Base-by-base conservation (phyloP, 2,329 filamentous ascomycete genomes). In the Penicillium sp. region DNA sequence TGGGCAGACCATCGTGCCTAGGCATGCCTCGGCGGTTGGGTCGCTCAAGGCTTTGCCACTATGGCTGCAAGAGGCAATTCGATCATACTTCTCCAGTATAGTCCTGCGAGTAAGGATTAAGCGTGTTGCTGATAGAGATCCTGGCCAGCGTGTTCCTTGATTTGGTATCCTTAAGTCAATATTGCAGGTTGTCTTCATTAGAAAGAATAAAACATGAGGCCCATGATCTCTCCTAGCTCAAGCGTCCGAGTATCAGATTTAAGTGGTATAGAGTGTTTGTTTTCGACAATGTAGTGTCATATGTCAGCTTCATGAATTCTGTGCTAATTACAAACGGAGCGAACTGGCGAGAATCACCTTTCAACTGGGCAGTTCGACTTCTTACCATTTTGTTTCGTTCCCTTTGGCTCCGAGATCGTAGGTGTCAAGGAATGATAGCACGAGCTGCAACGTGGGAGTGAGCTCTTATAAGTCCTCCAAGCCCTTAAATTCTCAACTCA, bases 1-100 rank as follows among this genome's bases (percentile, higher is more conserved):
- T 49, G 77, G 73, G 4, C 72, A 77, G 53, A 63, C 79, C 25
- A 67, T 80, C 17, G 56, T 81, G 8, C 75, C 80, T 6, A 26
- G 73, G 2, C 35, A 19, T 16, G 7, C 43, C 2, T 48, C 28
- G 9, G n/a, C 53, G 7, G 16, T 33, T n/a, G 42, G 56, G 1
- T 42, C 44, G 3, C 28, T 58, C 2, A 52, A 44, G 17, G 53
- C 25, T 5, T 22, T 53, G 9, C 56, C 53, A 16, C 33, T 49
- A 5, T 56, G 48, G 53, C 4, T 59, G 10, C 56, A 59, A 36
- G 57, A 59, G 17, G 31, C 28, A 12, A 6, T 53, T 0, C 36
- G 54, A 4, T 56, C 57, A 19, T 26, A 35, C 37, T 17, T 56
- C 17, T 59, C 57, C 7, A 51, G 26, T 1, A 25, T 51, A 36